Evolutionary conservation across 768 basidiomycete genomes (phyloP).

Genomic region (Agaricus sinodeliciosus): DNA sequence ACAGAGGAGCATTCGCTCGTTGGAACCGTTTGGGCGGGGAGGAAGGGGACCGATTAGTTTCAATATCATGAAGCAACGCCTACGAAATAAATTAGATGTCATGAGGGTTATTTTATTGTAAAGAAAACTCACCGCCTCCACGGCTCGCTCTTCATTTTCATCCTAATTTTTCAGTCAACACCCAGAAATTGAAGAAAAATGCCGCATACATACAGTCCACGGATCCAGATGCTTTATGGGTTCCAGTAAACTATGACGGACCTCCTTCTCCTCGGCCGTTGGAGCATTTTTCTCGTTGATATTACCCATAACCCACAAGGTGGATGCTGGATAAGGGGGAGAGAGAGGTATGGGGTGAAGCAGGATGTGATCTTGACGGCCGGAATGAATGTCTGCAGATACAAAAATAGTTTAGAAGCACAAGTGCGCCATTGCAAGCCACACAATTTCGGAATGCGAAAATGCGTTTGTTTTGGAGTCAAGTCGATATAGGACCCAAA

Average conservation of each 20-base stretch:
- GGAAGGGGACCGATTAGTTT: not conserved
- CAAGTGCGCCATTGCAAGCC: not conserved
- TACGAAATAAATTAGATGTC: not conserved
- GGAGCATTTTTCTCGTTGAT: conserved; percentile 1
- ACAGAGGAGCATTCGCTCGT: not conserved
- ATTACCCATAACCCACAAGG: not conserved
- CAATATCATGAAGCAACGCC: not conserved
- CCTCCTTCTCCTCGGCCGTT: not conserved
- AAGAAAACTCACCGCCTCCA: not conserved
- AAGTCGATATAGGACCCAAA: not conserved
- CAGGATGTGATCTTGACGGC: not conserved
- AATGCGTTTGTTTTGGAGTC: not conserved
- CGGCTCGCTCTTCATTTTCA: not conserved
- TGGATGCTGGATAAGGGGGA: not conserved
- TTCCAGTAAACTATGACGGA: not conserved
- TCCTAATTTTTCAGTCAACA: not conserved
- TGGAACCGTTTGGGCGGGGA: not conserved
- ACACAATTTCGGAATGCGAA: not conserved
- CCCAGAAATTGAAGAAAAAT: not conserved
- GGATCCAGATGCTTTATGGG: not conserved
- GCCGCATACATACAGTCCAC: conserved; percentile 1
- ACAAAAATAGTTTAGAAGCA: conserved; percentile 3
- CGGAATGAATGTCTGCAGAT: not conserved
- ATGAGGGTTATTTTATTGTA: too few relatives aligned
- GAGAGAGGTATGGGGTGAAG: not conserved